These are phyloP conservation scores for Lenwebbia sp. DNA, from an alignment of 345 rosid species.

Conservation along the genomic window DNA sequence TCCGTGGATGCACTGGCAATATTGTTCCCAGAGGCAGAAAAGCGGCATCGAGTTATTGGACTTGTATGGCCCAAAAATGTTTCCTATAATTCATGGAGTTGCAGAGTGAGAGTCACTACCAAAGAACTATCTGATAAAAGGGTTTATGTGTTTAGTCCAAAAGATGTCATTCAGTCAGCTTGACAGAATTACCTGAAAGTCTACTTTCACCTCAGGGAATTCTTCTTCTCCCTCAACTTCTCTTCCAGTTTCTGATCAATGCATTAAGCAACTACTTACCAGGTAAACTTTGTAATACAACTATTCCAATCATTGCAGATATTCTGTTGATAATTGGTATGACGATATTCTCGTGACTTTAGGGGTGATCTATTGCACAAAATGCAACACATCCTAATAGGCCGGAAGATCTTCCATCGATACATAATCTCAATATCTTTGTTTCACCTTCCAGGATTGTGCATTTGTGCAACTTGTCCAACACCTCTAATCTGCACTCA, in stretches of 20 bases:
- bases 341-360: background rate
- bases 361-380: background rate
- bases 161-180: background rate
- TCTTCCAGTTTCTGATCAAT: constrained; percentile 24
- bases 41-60: constrained; percentile 55
- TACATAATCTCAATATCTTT: background rate
- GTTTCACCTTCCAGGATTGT: background rate
- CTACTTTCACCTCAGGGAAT: constrained; percentile 57
- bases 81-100: constrained; percentile 23
- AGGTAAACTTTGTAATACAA: background rate
- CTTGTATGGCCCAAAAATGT: constrained; percentile 71
- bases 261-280: constrained; percentile 1
- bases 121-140: background rate
- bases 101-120: background rate
- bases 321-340: background rate
- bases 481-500: background rate
- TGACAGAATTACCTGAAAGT: constrained; percentile 42
- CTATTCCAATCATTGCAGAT: background rate
- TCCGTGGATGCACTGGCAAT: constrained; percentile 70
- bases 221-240: constrained; percentile 38
- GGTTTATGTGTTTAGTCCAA: background rate
- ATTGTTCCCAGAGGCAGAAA: constrained; percentile 71
- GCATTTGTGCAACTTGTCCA: background rate
- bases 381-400: background rate
- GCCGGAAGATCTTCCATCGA: background rate